Conservation (phyloP, 2,329 filamentous ascomycete genomes). For the Fusarium succisae region DNA sequence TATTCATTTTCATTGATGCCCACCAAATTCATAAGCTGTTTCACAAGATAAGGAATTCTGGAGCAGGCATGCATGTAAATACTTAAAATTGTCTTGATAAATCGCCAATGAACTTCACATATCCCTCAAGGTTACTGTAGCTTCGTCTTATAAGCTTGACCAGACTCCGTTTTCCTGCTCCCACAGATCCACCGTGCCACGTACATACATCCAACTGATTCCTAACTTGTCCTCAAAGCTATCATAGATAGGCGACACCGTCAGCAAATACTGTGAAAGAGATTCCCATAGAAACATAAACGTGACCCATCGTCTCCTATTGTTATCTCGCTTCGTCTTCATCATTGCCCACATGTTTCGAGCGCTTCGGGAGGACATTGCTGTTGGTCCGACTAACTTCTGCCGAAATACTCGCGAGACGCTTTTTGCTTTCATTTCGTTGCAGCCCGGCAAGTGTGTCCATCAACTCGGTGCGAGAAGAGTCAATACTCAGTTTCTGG, state of each 20-base stretch:
- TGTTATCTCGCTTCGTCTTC: background rate
- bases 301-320: background rate
- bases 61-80: background rate
- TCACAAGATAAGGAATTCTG: background rate
- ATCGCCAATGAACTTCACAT: background rate
- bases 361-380: constrained; percentile 9
- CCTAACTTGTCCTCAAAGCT: background rate
- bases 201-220: constrained; percentile 18
- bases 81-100: background rate
- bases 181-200: constrained; percentile 14
- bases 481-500: background rate
- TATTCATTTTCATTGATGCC: background rate
- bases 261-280: background rate
- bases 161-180: background rate
- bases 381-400: background rate
- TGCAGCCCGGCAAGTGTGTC: background rate
- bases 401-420: constrained; percentile 1
- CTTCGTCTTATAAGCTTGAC: background rate
- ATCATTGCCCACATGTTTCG: background rate
- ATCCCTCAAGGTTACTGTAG: background rate
- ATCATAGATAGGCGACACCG: background rate
- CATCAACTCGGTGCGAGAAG: background rate
- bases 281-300: background rate
- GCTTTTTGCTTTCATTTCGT: constrained; percentile 25
- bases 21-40: background rate